Evolutionary conservation across 371 early-diverging fungal genomes (phyloP).

Genomic region (Umbelopsis sp.): DNA sequence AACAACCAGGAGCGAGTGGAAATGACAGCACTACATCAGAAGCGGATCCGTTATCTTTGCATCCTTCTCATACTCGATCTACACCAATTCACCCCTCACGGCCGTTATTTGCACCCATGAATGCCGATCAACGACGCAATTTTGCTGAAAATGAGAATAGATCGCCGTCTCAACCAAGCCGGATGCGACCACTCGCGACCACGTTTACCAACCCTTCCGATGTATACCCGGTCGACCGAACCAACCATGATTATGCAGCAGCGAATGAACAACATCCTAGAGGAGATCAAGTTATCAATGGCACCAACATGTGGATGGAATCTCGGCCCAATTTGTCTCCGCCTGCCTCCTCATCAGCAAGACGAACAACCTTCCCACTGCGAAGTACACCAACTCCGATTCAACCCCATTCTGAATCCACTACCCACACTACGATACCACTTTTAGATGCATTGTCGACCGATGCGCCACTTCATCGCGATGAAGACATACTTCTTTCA

Average conservation of each 20-base stretch:
- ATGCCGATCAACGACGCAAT: background rate
- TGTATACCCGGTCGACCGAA: conserved; percentile 13
- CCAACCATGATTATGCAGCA: background rate
- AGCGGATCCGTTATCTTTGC: conserved; percentile 19
- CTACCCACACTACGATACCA: conserved; percentile 2
- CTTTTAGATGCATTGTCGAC: conserved; percentile 26
- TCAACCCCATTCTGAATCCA: background rate
- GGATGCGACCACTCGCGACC: conserved; percentile 1
- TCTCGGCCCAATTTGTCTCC: background rate
- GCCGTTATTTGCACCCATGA: conserved; percentile 23
- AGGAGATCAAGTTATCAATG: background rate
- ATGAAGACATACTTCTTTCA: conserved; percentile 80
- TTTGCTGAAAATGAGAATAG: background rate
- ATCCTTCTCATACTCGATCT: conserved; percentile 32
- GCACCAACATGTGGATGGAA: too few species aligned
- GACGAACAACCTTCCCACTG: conserved; percentile 1
- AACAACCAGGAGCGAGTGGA: background rate
- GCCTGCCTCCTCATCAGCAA: conserved; percentile 28
- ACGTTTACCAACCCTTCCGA: conserved; percentile 22
- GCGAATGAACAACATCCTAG: background rate
- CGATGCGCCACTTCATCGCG: conserved; percentile 68
- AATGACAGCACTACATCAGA: background rate
- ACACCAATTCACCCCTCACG: conserved; percentile 34
- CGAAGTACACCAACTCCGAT: background rate
- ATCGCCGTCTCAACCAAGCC: background rate